phyloP scores from a whole-genome alignment of 2,329 filamentous ascomycete genomes.

The Fusarium graminum region DNA sequence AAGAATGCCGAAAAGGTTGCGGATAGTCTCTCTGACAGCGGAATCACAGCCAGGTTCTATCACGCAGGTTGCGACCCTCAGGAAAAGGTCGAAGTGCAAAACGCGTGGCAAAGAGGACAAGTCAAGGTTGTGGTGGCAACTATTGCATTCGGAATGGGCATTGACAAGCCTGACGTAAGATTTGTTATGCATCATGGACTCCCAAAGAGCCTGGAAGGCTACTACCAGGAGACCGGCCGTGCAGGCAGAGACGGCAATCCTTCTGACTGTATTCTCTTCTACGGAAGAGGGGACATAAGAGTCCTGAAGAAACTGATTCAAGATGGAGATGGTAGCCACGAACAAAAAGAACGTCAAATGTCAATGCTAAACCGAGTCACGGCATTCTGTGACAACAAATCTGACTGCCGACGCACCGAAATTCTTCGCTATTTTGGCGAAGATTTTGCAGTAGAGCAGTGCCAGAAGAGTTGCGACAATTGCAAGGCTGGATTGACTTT shows the following conservation, averaged over 20 bases:
- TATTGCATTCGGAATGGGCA: slow-evolving; percentile 99
- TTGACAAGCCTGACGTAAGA: slow-evolving; percentile 95
- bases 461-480: slow-evolving; percentile 86
- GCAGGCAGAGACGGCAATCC: slow-evolving; percentile 90
- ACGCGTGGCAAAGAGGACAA: slow-evolving; percentile 82
- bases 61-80: slow-evolving; percentile 81
- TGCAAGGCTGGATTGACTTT: slow-evolving; percentile 81
- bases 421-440: slow-evolving; percentile 97
- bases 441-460: slow-evolving; percentile 78
- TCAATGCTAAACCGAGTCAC: slow-evolving; percentile 88
- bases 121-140: slow-evolving; percentile 95
- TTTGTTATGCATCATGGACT: slow-evolving; percentile 95
- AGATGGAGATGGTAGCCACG: slow-evolving; percentile 78
- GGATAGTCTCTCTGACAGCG: slow-evolving; percentile 71
- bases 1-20: slow-evolving; percentile 87
- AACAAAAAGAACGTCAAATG: slow-evolving; percentile 86
- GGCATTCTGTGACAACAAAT: slow-evolving; percentile 89
- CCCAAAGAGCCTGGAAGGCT: slow-evolving; percentile 95
- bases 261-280: slow-evolving; percentile 93
- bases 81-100: slow-evolving; percentile 79
- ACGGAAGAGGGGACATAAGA: slow-evolving; percentile 81
- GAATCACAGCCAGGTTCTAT: slow-evolving; percentile 84
- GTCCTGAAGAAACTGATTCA: slow-evolving; percentile 84
- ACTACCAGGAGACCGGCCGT: slow-evolving; percentile 97
- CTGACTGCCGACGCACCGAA: slow-evolving; percentile 87